Base-by-base conservation (phyloP, 2,329 filamentous ascomycete species). In the Lizonia empirigonia region DNA sequence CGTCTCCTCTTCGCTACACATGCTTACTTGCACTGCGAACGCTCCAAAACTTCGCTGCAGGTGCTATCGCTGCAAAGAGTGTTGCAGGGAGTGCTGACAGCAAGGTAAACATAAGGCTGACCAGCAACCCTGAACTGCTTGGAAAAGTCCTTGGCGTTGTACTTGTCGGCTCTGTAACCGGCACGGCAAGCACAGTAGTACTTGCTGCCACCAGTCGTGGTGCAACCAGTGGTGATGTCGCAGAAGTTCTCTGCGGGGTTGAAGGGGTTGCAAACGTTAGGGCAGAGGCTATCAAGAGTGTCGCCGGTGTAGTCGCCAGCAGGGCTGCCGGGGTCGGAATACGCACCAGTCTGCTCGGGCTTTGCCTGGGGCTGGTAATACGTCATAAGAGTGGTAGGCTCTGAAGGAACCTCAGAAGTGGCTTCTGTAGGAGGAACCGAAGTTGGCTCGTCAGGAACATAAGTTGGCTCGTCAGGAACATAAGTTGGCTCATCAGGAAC, bases 111-210 rank as follows among this genome's bases (percentile, higher is more conserved):
- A 30, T 63, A 68, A 45, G 61, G 63, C 45, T 59, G 58, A 2
- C 58, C 62, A 13, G 55, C 44, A 7, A 65, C 55, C 33, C 60
- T 58, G 48, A 67, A 66, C 56, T 69, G 65, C 53, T 61, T 60
- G 34, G 45, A 55, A 45, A 67, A 67, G 39, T 70, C 60, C 58
- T 63, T 65, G 5, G 58, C 50, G 34, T 60, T 60, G 38, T 45
- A 60, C 7, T 27, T 49, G 24, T 61, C 58, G 2, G 56, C 44
- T 32, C 59, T 55, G 49, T 47, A 69, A 1, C 66, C 67, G 18
- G 65, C 65, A 16, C 64, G 44, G 57, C 66, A 70, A 3, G 63
- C 63, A 34, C 67, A 69, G 52, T 67, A 65, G 55, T 65, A 61
- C 24, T 61, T 62, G 44, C 49, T 57, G 5, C 59, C 63, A 4